Evolutionary conservation across 805 yeast genomes (phyloP).

Genomic region (Metschnikowia gelsemii): DNA sequence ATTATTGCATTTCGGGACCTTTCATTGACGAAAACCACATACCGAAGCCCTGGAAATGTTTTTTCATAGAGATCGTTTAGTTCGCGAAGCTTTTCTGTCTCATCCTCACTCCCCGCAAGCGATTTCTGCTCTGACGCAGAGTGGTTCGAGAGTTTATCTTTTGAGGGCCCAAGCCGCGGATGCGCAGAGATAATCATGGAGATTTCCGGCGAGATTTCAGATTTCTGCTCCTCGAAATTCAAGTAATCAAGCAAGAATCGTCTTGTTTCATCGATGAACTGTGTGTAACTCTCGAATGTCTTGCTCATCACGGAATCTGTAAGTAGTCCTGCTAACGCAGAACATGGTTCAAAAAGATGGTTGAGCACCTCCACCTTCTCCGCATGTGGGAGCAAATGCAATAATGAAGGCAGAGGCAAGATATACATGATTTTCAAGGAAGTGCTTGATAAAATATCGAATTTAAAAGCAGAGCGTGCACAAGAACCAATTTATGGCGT

Average conservation of each 20-base stretch:
- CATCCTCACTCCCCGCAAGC: slow-evolving; percentile 49
- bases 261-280: slow-evolving; percentile 49
- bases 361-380: slow-evolving; percentile 45
- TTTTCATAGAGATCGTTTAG: slow-evolving; percentile 65
- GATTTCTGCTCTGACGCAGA: slow-evolving; percentile 72
- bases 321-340: slow-evolving; percentile 39
- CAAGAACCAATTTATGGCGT: too few relatives aligned
- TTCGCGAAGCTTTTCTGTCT: slow-evolving; percentile 47
- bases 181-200: slow-evolving; percentile 79
- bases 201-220: slow-evolving; percentile 24
- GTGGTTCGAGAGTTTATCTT: slow-evolving; percentile 54
- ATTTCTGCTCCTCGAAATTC: slow-evolving; percentile 24
- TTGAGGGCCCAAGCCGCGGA: slow-evolving; percentile 78
- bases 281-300: slow-evolving; percentile 23
- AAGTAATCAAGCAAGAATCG: slow-evolving; percentile 34
- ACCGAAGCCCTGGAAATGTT: slow-evolving; percentile 64
- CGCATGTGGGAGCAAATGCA: slow-evolving; percentile 17
- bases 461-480: too few relatives aligned
- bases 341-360: slow-evolving; percentile 66
- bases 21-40: slow-evolving; percentile 89
- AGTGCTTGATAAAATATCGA: background rate
- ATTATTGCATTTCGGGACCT: slow-evolving; percentile 65
- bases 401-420: slow-evolving; percentile 12
- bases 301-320: slow-evolving; percentile 27
- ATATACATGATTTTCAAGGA: slow-evolving; percentile 4